Percentiles rank a stretch among this genome's conserved stretches.
Conservation (phyloP, 108 stramenopile species). For the Cyclotella kingstonii region DNA sequence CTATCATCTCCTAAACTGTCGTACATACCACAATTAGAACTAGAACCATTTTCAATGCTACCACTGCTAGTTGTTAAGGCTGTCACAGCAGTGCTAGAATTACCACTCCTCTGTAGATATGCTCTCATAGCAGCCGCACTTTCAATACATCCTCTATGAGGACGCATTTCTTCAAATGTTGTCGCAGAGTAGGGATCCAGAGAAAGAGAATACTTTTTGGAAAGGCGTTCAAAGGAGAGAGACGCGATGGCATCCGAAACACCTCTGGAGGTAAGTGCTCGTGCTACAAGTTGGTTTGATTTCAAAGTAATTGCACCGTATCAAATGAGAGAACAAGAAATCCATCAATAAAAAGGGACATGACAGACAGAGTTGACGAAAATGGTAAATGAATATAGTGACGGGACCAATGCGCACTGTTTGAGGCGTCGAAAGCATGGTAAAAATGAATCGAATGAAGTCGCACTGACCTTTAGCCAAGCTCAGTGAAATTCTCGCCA, state of each 20-base stretch:
- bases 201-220: constrained; percentile 4
- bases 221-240: constrained; percentile 43
- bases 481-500: constrained; percentile 31
- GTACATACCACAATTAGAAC: not conserved
- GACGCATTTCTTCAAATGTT: constrained; percentile 50
- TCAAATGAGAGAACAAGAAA: too few relatives aligned
- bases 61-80: too few relatives aligned
- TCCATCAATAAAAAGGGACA: too few relatives aligned
- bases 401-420: too few relatives aligned
- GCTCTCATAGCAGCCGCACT: constrained; percentile 51
- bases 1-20: not conserved
- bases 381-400: too few relatives aligned
- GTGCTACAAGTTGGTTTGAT: too few relatives aligned
- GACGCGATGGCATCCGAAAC: constrained; percentile 43
- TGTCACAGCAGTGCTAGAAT: too few relatives aligned
- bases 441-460: too few relatives aligned
- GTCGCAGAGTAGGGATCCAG: constrained; percentile 31
- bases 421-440: too few relatives aligned
- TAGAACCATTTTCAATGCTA: not conserved
- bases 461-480: constrained; percentile 12
- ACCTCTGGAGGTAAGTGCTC: constrained; percentile 20
- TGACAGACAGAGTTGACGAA: too few relatives aligned
- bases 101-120: constrained; percentile 36
- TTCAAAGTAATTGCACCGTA: too few relatives aligned
- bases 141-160: constrained; percentile 52